Conservation (phyloP, 2,329 filamentous ascomycete species). For the Delphinella strobiligena region DNA sequence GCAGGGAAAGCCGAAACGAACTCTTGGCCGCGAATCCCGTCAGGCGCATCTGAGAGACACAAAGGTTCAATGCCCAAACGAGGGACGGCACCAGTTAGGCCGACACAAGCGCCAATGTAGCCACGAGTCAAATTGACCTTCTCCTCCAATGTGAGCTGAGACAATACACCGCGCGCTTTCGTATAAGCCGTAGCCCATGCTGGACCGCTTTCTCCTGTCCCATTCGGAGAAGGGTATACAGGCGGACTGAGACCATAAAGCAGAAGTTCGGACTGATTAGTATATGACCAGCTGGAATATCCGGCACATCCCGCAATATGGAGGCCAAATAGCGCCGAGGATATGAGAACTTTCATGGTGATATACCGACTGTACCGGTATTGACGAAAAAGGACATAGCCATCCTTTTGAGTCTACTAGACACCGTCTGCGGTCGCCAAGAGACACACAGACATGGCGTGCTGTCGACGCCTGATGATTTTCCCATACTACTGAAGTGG, state of each 20-base stretch:
- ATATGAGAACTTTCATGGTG: too few species aligned
- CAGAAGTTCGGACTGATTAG: slow-evolving; percentile 8
- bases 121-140: slow-evolving; percentile 22
- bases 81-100: slow-evolving; percentile 60
- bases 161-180: slow-evolving; percentile 18
- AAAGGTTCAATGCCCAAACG: slow-evolving; percentile 62
- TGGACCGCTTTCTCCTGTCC: slow-evolving; percentile 8
- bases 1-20: slow-evolving; percentile 67
- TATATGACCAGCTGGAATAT: slow-evolving; percentile 7
- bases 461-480: too few species aligned
- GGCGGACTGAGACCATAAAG: slow-evolving; percentile 18
- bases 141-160: slow-evolving; percentile 21
- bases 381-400: too few species aligned
- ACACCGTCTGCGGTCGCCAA: too few species aligned
- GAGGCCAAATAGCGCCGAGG: too few species aligned
- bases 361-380: too few species aligned
- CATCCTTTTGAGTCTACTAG: too few species aligned
- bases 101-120: slow-evolving; percentile 43
- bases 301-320: too few species aligned
- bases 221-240: slow-evolving; percentile 18
- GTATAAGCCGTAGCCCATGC: slow-evolving; percentile 18
- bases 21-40: slow-evolving; percentile 61
- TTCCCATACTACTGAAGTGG: too few species aligned
- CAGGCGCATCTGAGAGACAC: slow-evolving; percentile 59
- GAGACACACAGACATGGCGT: too few species aligned